Evolutionary conservation across 805 yeast genomes (phyloP).

Genomic region (Saccharomyces jurei): DNA sequence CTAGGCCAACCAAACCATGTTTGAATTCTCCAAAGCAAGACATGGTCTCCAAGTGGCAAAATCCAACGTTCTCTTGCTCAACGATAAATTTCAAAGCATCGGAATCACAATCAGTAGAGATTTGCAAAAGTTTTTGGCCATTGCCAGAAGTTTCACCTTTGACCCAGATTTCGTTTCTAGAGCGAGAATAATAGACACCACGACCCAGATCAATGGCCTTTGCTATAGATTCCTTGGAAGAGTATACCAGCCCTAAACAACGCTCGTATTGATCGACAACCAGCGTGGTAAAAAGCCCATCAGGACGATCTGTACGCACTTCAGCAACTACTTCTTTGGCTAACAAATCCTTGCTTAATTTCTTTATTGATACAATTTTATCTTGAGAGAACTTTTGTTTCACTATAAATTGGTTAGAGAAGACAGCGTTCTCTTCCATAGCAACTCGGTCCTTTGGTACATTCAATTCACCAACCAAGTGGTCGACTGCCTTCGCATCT

Average conservation of each 20-base stretch:
- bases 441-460: conserved; percentile 45
- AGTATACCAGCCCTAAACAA: conserved; percentile 84
- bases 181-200: conserved; percentile 91
- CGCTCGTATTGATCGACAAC: conserved; percentile 64
- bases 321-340: conserved; percentile 35
- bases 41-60: conserved; percentile 76
- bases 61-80: conserved; percentile 64
- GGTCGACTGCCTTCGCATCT: conserved; percentile 21
- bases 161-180: conserved; percentile 85
- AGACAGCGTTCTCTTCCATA: conserved; percentile 15
- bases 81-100: conserved; percentile 86
- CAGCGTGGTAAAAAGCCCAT: conserved; percentile 77
- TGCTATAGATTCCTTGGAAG: conserved; percentile 70
- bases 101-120: conserved; percentile 83
- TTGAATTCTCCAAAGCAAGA: conserved; percentile 71
- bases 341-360: conserved; percentile 7
- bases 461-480: conserved; percentile 36
- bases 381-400: conserved; percentile 8
- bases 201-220: conserved; percentile 74
- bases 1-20: conserved; percentile 56
- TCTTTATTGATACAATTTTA: conserved; percentile 1
- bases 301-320: conserved; percentile 73
- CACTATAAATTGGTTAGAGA: conserved; percentile 13
- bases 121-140: conserved; percentile 61
- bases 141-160: conserved; percentile 97